Percentiles rank a stretch among this genome's conserved stretches.
Conservation (phyloP, 2,329 filamentous ascomycete species). For the Gaeumannomyces tritici region DNA sequence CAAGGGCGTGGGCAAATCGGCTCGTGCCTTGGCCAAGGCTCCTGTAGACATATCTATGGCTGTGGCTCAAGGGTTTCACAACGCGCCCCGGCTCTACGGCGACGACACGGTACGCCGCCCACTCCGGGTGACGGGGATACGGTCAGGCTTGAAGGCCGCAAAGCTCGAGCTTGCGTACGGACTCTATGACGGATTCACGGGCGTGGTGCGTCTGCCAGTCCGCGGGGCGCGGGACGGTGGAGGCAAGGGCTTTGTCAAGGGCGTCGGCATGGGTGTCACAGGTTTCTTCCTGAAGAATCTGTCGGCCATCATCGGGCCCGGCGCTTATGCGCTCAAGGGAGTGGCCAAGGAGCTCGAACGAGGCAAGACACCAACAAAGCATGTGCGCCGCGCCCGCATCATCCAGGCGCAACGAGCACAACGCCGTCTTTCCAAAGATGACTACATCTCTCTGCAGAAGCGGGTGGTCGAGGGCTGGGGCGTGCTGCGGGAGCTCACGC, state of each 20-base stretch:
- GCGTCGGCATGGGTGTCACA: slow-evolving; percentile 52
- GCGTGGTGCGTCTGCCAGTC: slow-evolving; percentile 49
- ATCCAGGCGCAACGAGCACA: slow-evolving; percentile 44
- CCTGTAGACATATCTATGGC: slow-evolving; percentile 53
- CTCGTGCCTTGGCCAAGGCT: slow-evolving; percentile 40
- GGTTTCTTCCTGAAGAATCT: slow-evolving; percentile 58
- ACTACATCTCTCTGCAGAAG: slow-evolving; percentile 18
- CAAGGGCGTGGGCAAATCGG: slow-evolving; percentile 39
- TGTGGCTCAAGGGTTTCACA: slow-evolving; percentile 60
- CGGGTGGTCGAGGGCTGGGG: slow-evolving; percentile 30
- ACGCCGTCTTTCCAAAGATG: slow-evolving; percentile 19
- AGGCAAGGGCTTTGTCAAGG: slow-evolving; percentile 33
- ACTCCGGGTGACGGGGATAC: slow-evolving; percentile 53
- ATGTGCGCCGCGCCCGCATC: slow-evolving; percentile 48
- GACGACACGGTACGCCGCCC: slow-evolving; percentile 59
- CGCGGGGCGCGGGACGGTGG: slow-evolving; percentile 46
- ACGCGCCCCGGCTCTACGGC: slow-evolving; percentile 60
- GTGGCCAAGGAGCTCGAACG: slow-evolving; percentile 50
- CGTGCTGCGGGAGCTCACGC: slow-evolving; percentile 28
- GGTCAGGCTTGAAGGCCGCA: slow-evolving; percentile 52
- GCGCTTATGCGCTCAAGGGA: slow-evolving; percentile 56
- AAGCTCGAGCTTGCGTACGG: slow-evolving; percentile 53
- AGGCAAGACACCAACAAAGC: slow-evolving; percentile 38
- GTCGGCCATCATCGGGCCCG: slow-evolving; percentile 48
- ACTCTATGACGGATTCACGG: slow-evolving; percentile 55